Evolutionary conservation across 176 grass and related monocot species (phyloP), one percentile per base, ranked within the genome.

Genomic region (Leersia perrieri): DNA sequence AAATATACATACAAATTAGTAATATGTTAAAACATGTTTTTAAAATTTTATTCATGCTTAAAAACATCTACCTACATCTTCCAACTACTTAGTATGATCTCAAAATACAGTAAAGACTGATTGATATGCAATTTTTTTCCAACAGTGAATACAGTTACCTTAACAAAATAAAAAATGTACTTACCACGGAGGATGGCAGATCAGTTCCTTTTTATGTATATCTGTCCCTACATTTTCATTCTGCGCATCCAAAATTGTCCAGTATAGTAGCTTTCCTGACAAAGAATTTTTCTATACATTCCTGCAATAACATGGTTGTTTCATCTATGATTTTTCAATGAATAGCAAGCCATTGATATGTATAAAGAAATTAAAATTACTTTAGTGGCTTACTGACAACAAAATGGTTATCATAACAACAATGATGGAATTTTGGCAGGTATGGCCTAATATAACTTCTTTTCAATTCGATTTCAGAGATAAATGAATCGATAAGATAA

Each of bases 261-360:
- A 11, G 31, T 76, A 81, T 12, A 28, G 12, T 58, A 60, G 3
- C 5, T 72, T 80, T 28, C 16, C n/a, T 1, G 22, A 39, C 18
- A 85, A 72, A 57, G 34, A 60, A 60, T 77, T 30, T 76, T 65
- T 27, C 51, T 72, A 77, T 77, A 77, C 72, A 58, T 86, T 72
- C 66, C 78, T 86, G 88, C 66, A 77, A n/a, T 65, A 32, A 58
- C 64, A 81, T 80, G 33, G 30, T 55, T 70, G 63, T 47, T 63
- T 76, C 14, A 45, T 23, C 12, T 32, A 42, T 65, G 55, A 33
- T 42, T 66, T 63, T 66, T 42, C 5, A 28, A 9, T 12, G 0
- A 38, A 44, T 13, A 16, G 3, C 5, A 60, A 72, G 12, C 1
- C 35, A 72, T 47, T 29, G 2, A 0, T 62, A 34, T 34, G 33